A percentile compares a stretch with the other conserved stretches of the same genome.
Evolutionary conservation across 495 filamentous ascomycete species (phyloP).

Genomic region (Penicillium steckii): DNA sequence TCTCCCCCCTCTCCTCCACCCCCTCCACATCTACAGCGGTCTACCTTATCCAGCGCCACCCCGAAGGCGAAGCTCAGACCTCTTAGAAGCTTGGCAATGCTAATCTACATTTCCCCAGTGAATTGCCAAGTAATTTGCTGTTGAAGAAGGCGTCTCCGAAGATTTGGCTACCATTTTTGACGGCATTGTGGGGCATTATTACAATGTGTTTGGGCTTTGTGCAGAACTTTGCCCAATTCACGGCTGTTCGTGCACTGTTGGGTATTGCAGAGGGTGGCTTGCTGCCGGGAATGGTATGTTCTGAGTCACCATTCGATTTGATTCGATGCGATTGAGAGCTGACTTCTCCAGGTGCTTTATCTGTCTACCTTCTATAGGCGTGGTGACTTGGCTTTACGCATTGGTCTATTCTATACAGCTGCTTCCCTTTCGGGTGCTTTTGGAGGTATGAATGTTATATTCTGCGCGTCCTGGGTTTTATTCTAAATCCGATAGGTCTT

Average conservation of each 20-base stretch:
- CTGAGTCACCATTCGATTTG: not conserved
- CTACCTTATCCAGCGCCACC: too few relatives aligned
- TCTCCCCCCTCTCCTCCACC: not conserved
- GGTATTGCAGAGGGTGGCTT: slow-evolving; percentile 62
- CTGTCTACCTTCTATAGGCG: slow-evolving; percentile 72
- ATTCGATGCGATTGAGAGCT: not conserved
- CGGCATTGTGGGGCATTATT: slow-evolving; percentile 59
- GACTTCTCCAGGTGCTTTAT: slow-evolving; percentile 54
- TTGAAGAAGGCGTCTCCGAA: slow-evolving; percentile 48
- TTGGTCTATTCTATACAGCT: slow-evolving; percentile 73
- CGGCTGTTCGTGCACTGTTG: slow-evolving; percentile 56
- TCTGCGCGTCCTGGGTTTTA: not conserved
- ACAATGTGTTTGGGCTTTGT: slow-evolving; percentile 45
- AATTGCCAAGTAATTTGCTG: slow-evolving; percentile 43
- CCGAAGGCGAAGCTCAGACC: too few relatives aligned
- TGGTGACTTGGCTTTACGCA: slow-evolving; percentile 66
- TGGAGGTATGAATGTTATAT: slow-evolving; percentile 42
- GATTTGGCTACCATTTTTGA: slow-evolving; percentile 69
- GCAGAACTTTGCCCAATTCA: slow-evolving; percentile 50
- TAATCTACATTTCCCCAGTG: slow-evolving; percentile 28
- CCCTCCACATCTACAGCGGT: too few relatives aligned
- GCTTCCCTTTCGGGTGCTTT: slow-evolving; percentile 71
- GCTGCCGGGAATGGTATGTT: slow-evolving; percentile 65
- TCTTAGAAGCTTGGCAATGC: too few relatives aligned
- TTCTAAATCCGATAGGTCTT: slow-evolving; percentile 40